Percentiles rank a stretch among this genome's conserved stretches.
Conservation (phyloP, 129 eudicot species). For the Flaveria sonorensis region DNA sequence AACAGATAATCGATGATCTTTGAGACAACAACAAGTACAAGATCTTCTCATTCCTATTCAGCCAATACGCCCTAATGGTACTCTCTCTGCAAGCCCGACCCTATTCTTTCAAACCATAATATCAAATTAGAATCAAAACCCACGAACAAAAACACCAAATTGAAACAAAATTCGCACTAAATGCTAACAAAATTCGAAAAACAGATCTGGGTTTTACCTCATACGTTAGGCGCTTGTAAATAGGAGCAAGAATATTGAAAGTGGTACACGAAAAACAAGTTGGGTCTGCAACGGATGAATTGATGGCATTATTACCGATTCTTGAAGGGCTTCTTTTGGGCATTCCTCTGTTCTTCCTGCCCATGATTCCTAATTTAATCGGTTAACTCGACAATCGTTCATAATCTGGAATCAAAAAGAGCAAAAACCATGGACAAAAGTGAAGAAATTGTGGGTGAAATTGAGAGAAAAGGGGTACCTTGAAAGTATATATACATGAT, state of each 20-base stretch:
- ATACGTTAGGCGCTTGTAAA: conserved; percentile 47
- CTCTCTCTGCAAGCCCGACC: conserved; percentile 47
- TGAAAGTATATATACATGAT: conserved; percentile 34
- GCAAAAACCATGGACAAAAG: not conserved
- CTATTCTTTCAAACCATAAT: conserved; percentile 22
- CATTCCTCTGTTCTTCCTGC: conserved; percentile 46
- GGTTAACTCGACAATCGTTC: not conserved
- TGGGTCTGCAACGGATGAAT: conserved; percentile 52
- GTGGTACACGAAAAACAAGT: conserved; percentile 57
- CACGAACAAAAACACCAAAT: not conserved
- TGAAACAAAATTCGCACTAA: not conserved
- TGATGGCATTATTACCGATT: conserved; percentile 56
- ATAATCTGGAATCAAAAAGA: not conserved
- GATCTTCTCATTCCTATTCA: conserved; percentile 44
- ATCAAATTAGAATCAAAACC: conserved; percentile 2
- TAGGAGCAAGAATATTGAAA: conserved; percentile 64
- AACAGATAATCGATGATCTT: conserved; percentile 54
- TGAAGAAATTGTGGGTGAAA: not conserved
- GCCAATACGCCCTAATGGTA: conserved; percentile 40
- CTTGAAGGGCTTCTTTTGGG: conserved; percentile 49
- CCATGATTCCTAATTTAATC: conserved; percentile 46
- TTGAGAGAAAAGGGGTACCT: conserved; percentile 17
- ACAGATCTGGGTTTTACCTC: conserved; percentile 36
- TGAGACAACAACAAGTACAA: conserved; percentile 43
- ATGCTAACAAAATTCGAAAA: not conserved